Evolutionary conservation across 805 yeast species (phyloP), one percentile per base, ranked within the genome.

Genomic region (Kodamaea kaohsiungensis): DNA sequence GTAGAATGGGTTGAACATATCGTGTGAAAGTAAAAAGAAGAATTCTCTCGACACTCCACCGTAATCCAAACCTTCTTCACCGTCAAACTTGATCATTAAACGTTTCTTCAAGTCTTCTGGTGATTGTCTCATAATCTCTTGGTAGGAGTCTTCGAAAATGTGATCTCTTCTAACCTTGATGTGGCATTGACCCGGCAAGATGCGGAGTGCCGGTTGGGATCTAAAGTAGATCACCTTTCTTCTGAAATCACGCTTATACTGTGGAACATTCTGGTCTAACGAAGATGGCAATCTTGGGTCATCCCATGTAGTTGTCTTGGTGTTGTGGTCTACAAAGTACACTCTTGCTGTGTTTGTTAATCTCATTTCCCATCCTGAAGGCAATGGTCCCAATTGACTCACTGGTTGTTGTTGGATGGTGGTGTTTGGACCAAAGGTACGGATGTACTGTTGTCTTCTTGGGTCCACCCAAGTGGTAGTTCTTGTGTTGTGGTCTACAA

Each of bases 381-480:
- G 99, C 67, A 95, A 79, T 52, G 99, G 99, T 15, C 99, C 99
- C 71, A 95, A 80, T 68, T 96, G 98, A 45, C 96, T 88, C 10
- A 95, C 97, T 30, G 98, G 97, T 77, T 95, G 99, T 65, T 95
- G 98, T 75, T 92, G 97, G 62, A 93, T 91, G 17, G 97, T 91
- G 3, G 97, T 88, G 65, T 85, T 73, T 82, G 92, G 80, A 25
- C 97, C 98, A 70, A 89, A 91, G 57, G 96, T 91, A 70, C 98
- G 88, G 64, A 95, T 95, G 72, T 91, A 95, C 76, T 95, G 99
- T 75, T 95, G 99, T 73, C 99, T 86, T 74, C 99, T 85, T 60
- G 99, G 99, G 72, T 95, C 99, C 47, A 95, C 99, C 99, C 99
- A 95, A 10, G 99, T 95, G 2, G 99, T 95, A 1, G 99, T 95